These are phyloP conservation scores for Thalia dealbata DNA, from an alignment of 176 grass and related monocot species.

Conservation along the genomic window DNA sequence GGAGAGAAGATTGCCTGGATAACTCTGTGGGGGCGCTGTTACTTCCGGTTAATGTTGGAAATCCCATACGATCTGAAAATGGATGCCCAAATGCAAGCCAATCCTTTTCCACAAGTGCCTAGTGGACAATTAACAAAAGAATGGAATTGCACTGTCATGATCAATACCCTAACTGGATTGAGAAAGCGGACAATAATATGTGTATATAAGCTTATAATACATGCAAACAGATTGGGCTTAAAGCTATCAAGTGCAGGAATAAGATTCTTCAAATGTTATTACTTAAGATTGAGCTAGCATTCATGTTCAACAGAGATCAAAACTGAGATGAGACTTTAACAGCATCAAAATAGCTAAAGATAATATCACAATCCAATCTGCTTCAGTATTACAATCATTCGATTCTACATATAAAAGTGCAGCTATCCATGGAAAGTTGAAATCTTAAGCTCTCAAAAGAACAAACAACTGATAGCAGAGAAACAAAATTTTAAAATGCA, in stretches of 20 bases:
- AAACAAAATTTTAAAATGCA: neutral
- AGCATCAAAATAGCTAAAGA: no score
- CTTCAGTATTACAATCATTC: neutral
- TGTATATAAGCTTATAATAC: neutral
- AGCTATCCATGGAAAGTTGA: neutral
- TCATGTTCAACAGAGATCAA: no score
- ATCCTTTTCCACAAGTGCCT: conserved; percentile 97
- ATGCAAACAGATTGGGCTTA: neutral
- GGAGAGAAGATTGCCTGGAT: conserved; percentile 65
- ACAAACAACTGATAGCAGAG: neutral
- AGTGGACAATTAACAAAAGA: conserved; percentile 15
- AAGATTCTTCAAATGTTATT: conserved; percentile 7
- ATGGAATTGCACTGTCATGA: neutral
- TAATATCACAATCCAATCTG: no score
- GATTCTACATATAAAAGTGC: neutral
- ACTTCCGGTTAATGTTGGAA: conserved; percentile 66
- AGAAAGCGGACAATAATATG: neutral
- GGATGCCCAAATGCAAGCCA: conserved; percentile 98
- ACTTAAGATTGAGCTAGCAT: no score
- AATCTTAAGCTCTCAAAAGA: neutral
- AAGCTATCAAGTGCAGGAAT: neutral
- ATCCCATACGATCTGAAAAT: conserved; percentile 88
- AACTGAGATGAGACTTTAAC: no score
- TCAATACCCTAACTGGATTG: neutral
- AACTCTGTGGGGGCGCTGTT: conserved; percentile 49